Conservation (phyloP, 208 protist species). For the Porcisia deanei region DNA sequence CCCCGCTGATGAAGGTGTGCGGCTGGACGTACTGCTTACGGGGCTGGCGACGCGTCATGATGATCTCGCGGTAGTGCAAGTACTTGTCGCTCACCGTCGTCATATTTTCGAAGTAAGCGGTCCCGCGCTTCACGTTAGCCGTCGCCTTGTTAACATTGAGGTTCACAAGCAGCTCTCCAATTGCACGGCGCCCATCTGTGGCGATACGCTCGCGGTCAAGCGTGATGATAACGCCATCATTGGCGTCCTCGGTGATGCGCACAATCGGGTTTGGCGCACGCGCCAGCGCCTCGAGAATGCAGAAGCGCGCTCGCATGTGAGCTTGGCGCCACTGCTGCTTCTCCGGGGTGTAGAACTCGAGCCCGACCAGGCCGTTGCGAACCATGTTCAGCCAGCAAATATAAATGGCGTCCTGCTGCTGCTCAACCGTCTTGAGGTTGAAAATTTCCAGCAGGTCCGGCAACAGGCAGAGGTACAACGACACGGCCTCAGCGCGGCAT, state of each 20-base stretch:
- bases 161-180: constrained; percentile 71
- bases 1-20: constrained; percentile 54
- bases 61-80: constrained; percentile 67
- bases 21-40: constrained; percentile 89
- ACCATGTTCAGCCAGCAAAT: constrained; percentile 94
- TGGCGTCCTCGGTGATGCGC: constrained; percentile 44
- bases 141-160: constrained; percentile 84
- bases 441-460: constrained; percentile 74
- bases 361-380: constrained; percentile 80
- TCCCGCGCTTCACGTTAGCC: constrained; percentile 61
- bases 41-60: constrained; percentile 82
- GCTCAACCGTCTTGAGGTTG: constrained; percentile 32
- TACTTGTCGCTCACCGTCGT: constrained; percentile 68
- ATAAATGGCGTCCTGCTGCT: constrained; percentile 58
- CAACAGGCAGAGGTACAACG: constrained; percentile 84
- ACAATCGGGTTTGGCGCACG: constrained; percentile 57
- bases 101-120: constrained; percentile 57
- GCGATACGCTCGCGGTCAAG: constrained; percentile 81
- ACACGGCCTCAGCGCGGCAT: constrained; percentile 89
- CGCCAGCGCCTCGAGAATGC: constrained; percentile 81
- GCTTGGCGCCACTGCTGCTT: constrained; percentile 86
- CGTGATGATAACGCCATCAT: constrained; percentile 61
- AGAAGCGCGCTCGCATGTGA: constrained; percentile 93
- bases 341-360: constrained; percentile 93
- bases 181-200: constrained; percentile 68